phyloP scores from a whole-genome alignment of 306 rosid species.

The Cicer bijugum region DNA sequence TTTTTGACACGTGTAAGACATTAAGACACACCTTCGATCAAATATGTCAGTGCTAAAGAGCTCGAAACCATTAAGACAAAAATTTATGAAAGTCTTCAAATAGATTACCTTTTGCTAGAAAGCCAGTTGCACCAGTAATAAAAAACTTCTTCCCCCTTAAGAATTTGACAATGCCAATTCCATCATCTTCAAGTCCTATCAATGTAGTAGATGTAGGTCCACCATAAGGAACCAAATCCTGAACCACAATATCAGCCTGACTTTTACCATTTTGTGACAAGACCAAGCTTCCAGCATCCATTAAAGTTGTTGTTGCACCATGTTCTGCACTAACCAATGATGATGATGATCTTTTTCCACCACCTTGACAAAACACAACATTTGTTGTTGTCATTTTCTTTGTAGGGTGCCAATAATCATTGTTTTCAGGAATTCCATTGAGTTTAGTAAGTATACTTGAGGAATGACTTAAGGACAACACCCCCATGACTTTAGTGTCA shows the following conservation, averaged over 20 bases:
- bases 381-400: conserved; percentile 48
- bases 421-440: conserved; percentile 43
- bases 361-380: conserved; percentile 62
- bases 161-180: conserved; percentile 81
- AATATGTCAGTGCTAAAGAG: too few species aligned
- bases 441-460: conserved; percentile 48
- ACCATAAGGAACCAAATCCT: conserved; percentile 70
- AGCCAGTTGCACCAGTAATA: conserved; percentile 89
- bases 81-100: too few species aligned
- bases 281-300: conserved; percentile 75
- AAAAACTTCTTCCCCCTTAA: conserved; percentile 78
- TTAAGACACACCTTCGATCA: too few species aligned
- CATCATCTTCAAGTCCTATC: conserved; percentile 70
- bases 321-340: conserved; percentile 54
- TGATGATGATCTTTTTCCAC: conserved; percentile 43
- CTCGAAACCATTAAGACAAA: too few species aligned
- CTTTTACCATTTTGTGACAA: conserved; percentile 58
- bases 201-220: conserved; percentile 50
- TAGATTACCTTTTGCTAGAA: conserved; percentile 82
- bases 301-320: conserved; percentile 44
- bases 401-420: conserved; percentile 39
- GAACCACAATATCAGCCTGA: conserved; percentile 55
- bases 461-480: conserved; percentile 58
- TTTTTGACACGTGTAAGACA: too few species aligned
- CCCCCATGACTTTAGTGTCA: conserved; percentile 60